A percentile compares a stretch with the other conserved stretches of the same genome.
Evolutionary conservation across 306 rosid species (phyloP).

Genomic region (Inga leiocalycina): DNA sequence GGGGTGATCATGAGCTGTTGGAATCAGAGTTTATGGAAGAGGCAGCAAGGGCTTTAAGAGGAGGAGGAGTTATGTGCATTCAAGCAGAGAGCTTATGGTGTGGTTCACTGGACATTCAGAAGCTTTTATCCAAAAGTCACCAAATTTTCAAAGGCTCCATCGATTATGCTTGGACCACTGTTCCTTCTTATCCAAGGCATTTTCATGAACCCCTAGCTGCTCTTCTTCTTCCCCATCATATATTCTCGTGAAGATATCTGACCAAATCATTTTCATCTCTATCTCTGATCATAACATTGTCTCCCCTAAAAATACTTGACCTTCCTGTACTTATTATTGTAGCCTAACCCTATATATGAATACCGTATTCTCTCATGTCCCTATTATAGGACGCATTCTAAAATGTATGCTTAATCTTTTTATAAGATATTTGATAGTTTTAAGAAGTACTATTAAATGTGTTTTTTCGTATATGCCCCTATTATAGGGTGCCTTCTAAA

Average conservation of each 20-base stretch:
- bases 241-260: not conserved
- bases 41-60: constrained; percentile 54
- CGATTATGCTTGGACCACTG: constrained; percentile 72
- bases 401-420: too few species aligned
- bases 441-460: too few species aligned
- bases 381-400: too few species aligned
- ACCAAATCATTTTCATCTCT: not conserved
- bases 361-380: too few species aligned
- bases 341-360: too few species aligned
- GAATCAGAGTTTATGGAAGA: constrained; percentile 47
- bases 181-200: constrained; percentile 69
- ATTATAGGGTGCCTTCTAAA: too few species aligned
- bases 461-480: too few species aligned
- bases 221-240: not conserved
- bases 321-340: too few species aligned
- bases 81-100: constrained; percentile 81
- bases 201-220: too few species aligned
- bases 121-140: constrained; percentile 41
- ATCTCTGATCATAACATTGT: not conserved
- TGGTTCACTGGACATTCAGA: constrained; percentile 38
- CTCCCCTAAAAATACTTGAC: not conserved
- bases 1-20: constrained; percentile 57
- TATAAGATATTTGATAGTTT: too few species aligned
- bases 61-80: constrained; percentile 65
- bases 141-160: constrained; percentile 63